Conservation (phyloP, 78 protist species). For the Chrysochromulina parva region DNA sequence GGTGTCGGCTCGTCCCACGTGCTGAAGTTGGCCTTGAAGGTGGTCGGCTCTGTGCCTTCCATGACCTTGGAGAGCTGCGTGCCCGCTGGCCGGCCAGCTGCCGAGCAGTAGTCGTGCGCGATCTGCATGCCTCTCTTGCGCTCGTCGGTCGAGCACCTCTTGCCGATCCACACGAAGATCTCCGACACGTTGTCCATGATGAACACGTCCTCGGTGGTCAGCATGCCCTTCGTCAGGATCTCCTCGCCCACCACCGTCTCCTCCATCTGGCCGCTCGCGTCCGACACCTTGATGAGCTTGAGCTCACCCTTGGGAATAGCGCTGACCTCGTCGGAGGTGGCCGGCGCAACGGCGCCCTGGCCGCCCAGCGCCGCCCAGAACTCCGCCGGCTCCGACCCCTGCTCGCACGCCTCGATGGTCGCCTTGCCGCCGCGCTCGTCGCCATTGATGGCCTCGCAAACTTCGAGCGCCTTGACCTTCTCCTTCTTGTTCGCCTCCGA, state of each 20-base stretch:
- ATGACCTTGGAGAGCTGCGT: slow-evolving; percentile 12
- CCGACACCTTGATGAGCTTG: too few relatives aligned
- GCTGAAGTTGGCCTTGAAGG: slow-evolving; percentile 49
- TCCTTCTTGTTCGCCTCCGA: slow-evolving; percentile 12
- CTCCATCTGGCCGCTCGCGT: slow-evolving; percentile 18
- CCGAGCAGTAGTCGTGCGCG: slow-evolving; percentile 27
- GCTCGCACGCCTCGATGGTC: background rate
- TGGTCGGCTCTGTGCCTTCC: slow-evolving; percentile 57
- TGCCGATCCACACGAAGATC: slow-evolving; percentile 74
- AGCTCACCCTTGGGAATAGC: too few relatives aligned
- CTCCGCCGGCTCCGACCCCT: slow-evolving; percentile 32
- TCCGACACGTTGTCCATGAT: slow-evolving; percentile 55
- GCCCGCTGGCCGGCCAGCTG: slow-evolving; percentile 12
- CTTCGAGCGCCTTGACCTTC: slow-evolving; percentile 60
- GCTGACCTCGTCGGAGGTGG: too few relatives aligned
- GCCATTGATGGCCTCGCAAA: too few relatives aligned
- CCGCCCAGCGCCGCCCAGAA: slow-evolving; percentile 67
- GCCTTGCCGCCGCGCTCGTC: too few relatives aligned
- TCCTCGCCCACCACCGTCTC: background rate
- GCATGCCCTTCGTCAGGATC: background rate
- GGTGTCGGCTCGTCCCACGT: background rate
- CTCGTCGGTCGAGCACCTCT: slow-evolving; percentile 37
- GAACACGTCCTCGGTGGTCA: slow-evolving; percentile 57
- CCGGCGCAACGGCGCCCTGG: too few relatives aligned
- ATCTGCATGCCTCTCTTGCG: background rate